phyloP scores from a whole-genome alignment of 305 asterid genomes.

The Petunia hybrid region DNA sequence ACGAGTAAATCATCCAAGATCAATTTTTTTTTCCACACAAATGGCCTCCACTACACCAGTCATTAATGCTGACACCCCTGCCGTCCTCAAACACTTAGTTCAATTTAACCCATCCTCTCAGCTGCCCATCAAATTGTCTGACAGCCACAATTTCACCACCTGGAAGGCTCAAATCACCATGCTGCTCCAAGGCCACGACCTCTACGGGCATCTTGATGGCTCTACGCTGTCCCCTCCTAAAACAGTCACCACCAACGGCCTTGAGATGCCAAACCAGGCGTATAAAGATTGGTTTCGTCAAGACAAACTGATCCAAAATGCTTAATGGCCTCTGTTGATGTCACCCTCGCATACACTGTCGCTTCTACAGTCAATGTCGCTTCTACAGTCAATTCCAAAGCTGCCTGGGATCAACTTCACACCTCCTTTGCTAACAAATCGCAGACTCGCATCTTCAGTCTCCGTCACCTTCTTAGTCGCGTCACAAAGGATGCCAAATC shows the following conservation, averaged over 20 bases:
- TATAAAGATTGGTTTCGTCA: not conserved
- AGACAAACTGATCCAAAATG: not conserved
- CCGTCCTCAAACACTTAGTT: not conserved
- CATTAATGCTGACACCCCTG: not conserved
- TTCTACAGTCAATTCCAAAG: too few species aligned
- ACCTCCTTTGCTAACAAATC: not conserved
- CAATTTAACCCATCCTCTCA: not conserved
- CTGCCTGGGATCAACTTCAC: not conserved
- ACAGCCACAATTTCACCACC: constrained; percentile 2
- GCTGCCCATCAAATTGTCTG: not conserved
- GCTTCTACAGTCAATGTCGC: not conserved
- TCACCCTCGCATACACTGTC: not conserved
- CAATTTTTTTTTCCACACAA: not conserved
- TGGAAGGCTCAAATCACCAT: not conserved
- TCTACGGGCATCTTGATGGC: not conserved
- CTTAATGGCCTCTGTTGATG: too few species aligned
- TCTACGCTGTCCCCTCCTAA: not conserved
- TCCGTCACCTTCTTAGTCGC: not conserved
- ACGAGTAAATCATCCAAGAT: not conserved
- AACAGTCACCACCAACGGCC: not conserved
- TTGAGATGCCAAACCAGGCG: not conserved
- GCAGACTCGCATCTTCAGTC: not conserved
- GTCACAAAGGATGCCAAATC: not conserved
- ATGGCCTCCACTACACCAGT: not conserved
- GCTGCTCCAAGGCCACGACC: not conserved